Base-by-base conservation (phyloP, 164 flowering plant species). In the Nymphaea thermarum region DNA sequence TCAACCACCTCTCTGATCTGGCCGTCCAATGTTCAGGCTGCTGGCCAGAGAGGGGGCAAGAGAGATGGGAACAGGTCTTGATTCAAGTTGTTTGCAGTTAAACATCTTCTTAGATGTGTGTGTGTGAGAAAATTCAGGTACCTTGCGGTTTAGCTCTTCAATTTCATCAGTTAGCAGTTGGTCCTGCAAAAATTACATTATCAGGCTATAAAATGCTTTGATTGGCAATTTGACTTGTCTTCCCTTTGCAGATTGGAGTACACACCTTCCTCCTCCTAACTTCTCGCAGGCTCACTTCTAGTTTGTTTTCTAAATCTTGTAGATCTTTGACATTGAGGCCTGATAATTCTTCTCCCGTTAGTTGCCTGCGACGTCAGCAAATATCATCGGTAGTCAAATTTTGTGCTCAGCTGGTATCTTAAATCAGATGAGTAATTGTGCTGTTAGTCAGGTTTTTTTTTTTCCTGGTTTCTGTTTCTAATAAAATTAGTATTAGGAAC, bases 331-430 rank as follows among this genome's bases (percentile, higher is more conserved):
- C 80, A 65, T 76, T 80, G 78, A 93, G 77, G 61, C 94, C 89
- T 42, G 88, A 81, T 61, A 93, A 90, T 71, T 85, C 89, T 77
- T 87, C 90, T n/a, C 98, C 98, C 92, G 82, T 86, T 79, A 93
- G 72, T 79, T 90, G 82, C 80, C 98, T 93, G 86, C 71, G 0
- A 25, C 1, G 36, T 25, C 1, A 25, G 36, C 0, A 25, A 25
- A 25, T 25, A 25, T 25, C 36, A 25, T 25, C 1, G 36, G 36
- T n/a, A 25, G 36, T 25, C 36, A 25, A 25, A 25, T 25, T 25
- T 25, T 25, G 36, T 25, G 36, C 36, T 25, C 36, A 25, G 36
- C 36, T 0, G 36, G 36, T 25, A 25, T 25, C 36, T 25, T 25
- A 25, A 25, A 25, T 25, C 36, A 25, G 36, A 25, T 25, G 1